Evolutionary conservation across 208 protist genomes (phyloP).

Genomic region (Crithidia sp.): DNA sequence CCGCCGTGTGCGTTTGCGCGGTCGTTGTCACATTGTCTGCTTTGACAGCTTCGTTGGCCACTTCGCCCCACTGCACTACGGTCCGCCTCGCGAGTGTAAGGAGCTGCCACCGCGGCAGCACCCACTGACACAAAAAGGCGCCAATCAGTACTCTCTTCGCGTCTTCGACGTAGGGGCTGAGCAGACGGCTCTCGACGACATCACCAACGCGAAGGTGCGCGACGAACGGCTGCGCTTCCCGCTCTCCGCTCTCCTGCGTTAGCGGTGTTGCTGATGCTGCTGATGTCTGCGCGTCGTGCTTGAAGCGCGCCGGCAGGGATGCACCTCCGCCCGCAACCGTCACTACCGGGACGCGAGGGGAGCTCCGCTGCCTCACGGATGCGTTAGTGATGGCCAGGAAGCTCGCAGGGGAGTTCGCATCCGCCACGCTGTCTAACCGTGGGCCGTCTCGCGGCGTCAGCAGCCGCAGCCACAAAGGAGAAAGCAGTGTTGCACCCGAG

Average conservation of each 20-base stretch:
- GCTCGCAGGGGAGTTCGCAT: conserved; percentile 11
- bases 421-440: background rate
- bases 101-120: conserved; percentile 35
- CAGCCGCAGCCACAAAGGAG: background rate
- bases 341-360: too few species aligned
- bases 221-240: background rate
- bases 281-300: too few species aligned
- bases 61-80: background rate
- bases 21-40: too few species aligned
- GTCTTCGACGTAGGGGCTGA: conserved; percentile 32
- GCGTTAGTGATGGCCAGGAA: conserved; percentile 16
- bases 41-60: too few species aligned
- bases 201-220: conserved; percentile 12
- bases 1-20: too few species aligned
- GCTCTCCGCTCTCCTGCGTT: too few species aligned
- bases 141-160: conserved; percentile 30
- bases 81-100: background rate
- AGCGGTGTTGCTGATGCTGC: too few species aligned
- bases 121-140: conserved; percentile 23
- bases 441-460: conserved; percentile 3
- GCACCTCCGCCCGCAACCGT: too few species aligned
- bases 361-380: background rate
- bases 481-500: background rate
- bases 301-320: too few species aligned
- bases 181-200: conserved; percentile 33